These are phyloP conservation scores for Crithidia expoeki DNA, from an alignment of 208 protist species.

Conservation along the genomic window DNA sequence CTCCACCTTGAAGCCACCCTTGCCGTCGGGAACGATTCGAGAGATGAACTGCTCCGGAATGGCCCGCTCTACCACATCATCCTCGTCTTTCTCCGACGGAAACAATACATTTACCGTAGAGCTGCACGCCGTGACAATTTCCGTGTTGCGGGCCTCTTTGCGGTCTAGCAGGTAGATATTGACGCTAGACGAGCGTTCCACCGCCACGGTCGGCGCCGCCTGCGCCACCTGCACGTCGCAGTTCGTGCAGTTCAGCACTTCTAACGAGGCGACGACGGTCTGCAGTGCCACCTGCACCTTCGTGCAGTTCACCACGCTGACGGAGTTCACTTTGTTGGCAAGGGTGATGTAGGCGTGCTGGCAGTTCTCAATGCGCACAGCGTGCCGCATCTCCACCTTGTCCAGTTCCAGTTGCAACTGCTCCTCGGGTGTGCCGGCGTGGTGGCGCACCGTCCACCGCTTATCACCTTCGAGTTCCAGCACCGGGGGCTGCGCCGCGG, in stretches of 20 bases:
- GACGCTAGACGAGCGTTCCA: slow-evolving; percentile 69
- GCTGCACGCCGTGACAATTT: slow-evolving; percentile 80
- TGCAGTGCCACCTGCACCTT: slow-evolving; percentile 76
- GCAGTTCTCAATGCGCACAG: slow-evolving; percentile 77
- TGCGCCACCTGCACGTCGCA: slow-evolving; percentile 68
- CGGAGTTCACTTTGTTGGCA: slow-evolving; percentile 81
- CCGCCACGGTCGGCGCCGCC: slow-evolving; percentile 61
- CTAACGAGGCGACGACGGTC: slow-evolving; percentile 64
- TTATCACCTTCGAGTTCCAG: slow-evolving; percentile 71
- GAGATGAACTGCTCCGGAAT: slow-evolving; percentile 86
- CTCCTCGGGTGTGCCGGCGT: slow-evolving; percentile 46
- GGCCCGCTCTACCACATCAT: slow-evolving; percentile 73
- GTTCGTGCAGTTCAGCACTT: slow-evolving; percentile 71
- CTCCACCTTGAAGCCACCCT: slow-evolving; percentile 62
- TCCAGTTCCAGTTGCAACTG: slow-evolving; percentile 52
- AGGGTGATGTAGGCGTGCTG: slow-evolving; percentile 65
- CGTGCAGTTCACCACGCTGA: slow-evolving; percentile 71
- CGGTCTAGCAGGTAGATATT: slow-evolving; percentile 75
- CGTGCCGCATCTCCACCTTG: slow-evolving; percentile 72
- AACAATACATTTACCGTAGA: slow-evolving; percentile 79
- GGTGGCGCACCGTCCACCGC: slow-evolving; percentile 67
- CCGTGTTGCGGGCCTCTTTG: slow-evolving; percentile 59
- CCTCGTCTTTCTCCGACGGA: slow-evolving; percentile 53
- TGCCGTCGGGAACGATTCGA: slow-evolving; percentile 64
- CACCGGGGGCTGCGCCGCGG: slow-evolving; percentile 26